These are phyloP conservation scores for Nicotiana otophora DNA, from an alignment of 257 asterid species.

Conservation along the genomic window DNA sequence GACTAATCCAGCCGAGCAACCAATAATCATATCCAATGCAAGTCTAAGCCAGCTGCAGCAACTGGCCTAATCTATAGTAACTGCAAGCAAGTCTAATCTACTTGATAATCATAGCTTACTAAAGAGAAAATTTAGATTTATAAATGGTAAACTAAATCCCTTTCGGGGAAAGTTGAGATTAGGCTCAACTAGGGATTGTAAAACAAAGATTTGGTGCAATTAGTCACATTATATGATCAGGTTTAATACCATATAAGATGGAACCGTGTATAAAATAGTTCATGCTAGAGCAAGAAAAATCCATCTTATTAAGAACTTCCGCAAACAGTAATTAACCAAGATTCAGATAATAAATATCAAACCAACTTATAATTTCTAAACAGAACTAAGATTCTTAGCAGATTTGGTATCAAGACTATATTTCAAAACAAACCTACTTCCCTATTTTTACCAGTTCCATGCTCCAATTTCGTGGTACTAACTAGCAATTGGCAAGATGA, in stretches of 20 bases:
- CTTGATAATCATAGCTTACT: neutral
- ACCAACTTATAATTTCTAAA: neutral
- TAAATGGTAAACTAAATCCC: neutral
- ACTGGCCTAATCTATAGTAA: slow-evolving; percentile 1
- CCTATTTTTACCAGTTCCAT: neutral
- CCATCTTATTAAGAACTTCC: neutral
- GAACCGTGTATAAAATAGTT: neutral
- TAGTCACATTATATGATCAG: neutral
- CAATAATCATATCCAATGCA: neutral
- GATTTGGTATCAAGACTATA: neutral
- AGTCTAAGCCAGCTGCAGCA: neutral
- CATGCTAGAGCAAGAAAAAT: slow-evolving; percentile 5
- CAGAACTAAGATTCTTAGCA: neutral
- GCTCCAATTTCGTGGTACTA: slow-evolving; percentile 4
- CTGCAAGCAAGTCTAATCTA: neutral
- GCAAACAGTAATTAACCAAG: neutral
- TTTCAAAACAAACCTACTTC: neutral
- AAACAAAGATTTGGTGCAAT: neutral
- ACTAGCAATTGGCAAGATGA: neutral
- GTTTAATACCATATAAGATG: neutral
- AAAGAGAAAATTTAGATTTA: neutral
- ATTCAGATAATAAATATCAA: neutral
- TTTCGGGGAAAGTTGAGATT: neutral
- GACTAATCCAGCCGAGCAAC: neutral
- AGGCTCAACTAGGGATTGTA: neutral